A percentile compares a stretch with the other conserved stretches of the same genome.
Evolutionary conservation across 768 basidiomycete species (phyloP).

Genomic region (Termitomyces sp.): DNA sequence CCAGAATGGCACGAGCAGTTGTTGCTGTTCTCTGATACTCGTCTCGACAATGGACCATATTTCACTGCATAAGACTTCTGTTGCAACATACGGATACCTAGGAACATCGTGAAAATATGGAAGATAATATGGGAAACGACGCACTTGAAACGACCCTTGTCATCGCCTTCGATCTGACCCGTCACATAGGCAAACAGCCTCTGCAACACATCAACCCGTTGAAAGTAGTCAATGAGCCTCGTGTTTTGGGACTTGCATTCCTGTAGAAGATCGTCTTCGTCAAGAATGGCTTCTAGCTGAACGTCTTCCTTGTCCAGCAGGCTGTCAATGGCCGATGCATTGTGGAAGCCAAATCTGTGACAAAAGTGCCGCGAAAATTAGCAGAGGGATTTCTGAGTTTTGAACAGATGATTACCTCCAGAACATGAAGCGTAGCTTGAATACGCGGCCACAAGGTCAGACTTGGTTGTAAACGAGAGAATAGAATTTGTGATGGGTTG

Average conservation of each 20-base stretch:
- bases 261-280: slow-evolving; percentile 89
- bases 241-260: slow-evolving; percentile 96
- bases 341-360: slow-evolving; percentile 83
- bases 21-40: slow-evolving; percentile 63
- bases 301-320: slow-evolving; percentile 89
- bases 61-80: slow-evolving; percentile 93
- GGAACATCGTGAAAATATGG: background rate
- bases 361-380: slow-evolving; percentile 26
- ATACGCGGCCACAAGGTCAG: slow-evolving; percentile 10
- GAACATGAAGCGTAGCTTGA: slow-evolving; percentile 33
- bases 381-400: slow-evolving; percentile 19
- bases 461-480: slow-evolving; percentile 3
- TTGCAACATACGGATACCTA: slow-evolving; percentile 90
- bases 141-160: slow-evolving; percentile 77
- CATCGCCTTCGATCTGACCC: slow-evolving; percentile 79
- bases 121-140: slow-evolving; percentile 22
- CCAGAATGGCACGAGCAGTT: slow-evolving; percentile 86
- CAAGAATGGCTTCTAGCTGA: slow-evolving; percentile 83
- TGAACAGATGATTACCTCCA: slow-evolving; percentile 40
- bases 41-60: slow-evolving; percentile 95
- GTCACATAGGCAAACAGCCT: slow-evolving; percentile 80
- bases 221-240: slow-evolving; percentile 82
- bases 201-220: slow-evolving; percentile 74
- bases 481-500: slow-evolving; percentile 7
- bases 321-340: slow-evolving; percentile 84